These are phyloP conservation scores for Cladophialophora immunda DNA, from an alignment of 2,329 filamentous ascomycete species.

Conservation along the genomic window DNA sequence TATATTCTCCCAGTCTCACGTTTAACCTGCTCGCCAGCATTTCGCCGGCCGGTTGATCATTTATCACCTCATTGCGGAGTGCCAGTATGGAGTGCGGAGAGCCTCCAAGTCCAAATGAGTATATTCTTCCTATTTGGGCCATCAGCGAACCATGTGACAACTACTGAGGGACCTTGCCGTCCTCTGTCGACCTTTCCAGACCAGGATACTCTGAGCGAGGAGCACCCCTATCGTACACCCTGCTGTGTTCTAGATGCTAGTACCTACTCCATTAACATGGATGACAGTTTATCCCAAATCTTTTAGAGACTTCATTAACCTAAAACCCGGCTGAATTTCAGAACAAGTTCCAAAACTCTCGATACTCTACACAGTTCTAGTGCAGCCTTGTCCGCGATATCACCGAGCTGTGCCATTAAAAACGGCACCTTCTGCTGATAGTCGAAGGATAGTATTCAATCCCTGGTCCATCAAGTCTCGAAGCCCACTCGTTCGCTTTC, in stretches of 20 bases:
- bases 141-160: constrained; percentile 1
- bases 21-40: background rate
- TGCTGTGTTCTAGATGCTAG: background rate
- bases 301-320: background rate
- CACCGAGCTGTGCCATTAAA: background rate
- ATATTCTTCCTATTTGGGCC: constrained; percentile 1
- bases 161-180: background rate
- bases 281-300: background rate
- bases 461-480: background rate
- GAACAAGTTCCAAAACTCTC: background rate
- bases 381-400: background rate
- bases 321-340: background rate
- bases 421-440: background rate
- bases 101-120: background rate
- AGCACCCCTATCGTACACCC: background rate
- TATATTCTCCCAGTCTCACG: background rate
- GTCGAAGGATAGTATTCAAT: background rate
- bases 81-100: background rate
- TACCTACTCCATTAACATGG: background rate
- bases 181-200: background rate
- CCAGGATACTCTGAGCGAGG: background rate
- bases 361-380: background rate
- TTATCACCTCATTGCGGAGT: background rate
- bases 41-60: background rate
- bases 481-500: background rate